A percentile compares a stretch with the other conserved stretches of the same genome.
These are phyloP conservation scores for Metarhizium rileyi DNA, from an alignment of 2,329 filamentous ascomycete species.

Conservation along the genomic window DNA sequence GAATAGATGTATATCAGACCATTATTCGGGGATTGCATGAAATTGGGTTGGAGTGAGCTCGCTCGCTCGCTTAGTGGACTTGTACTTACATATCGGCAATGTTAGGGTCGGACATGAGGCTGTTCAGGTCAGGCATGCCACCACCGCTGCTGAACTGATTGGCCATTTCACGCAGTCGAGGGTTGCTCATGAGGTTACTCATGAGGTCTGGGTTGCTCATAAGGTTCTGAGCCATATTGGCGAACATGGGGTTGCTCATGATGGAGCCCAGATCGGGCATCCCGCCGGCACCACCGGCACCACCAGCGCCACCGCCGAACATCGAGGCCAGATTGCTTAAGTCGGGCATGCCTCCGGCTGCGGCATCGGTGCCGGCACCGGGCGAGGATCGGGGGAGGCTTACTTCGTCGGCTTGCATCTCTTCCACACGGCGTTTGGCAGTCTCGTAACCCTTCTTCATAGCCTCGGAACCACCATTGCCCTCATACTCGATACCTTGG, in stretches of 20 bases:
- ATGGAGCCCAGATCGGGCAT: conserved; percentile 83
- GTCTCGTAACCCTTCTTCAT: conserved; percentile 98
- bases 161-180: conserved; percentile 78
- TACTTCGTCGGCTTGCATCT: conserved; percentile 49
- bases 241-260: conserved; percentile 98
- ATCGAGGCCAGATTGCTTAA: conserved; percentile 61
- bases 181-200: conserved; percentile 90
- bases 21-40: neutral
- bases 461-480: conserved; percentile 85
- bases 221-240: conserved; percentile 90
- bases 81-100: conserved; percentile 85
- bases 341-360: conserved; percentile 58
- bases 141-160: conserved; percentile 65
- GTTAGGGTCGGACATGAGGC: conserved; percentile 83
- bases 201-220: conserved; percentile 96
- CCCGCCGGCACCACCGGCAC: conserved; percentile 56
- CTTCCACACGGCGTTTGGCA: conserved; percentile 76
- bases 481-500: conserved; percentile 87
- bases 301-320: conserved; percentile 54
- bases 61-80: neutral
- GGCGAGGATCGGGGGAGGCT: conserved; percentile 35
- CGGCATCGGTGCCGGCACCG: conserved; percentile 40
- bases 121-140: conserved; percentile 80
- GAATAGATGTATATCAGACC: neutral
- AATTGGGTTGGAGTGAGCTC: neutral